Evolutionary conservation across 495 filamentous ascomycete species (phyloP).

Genomic region (Podospora bellae-mahoneyi): DNA sequence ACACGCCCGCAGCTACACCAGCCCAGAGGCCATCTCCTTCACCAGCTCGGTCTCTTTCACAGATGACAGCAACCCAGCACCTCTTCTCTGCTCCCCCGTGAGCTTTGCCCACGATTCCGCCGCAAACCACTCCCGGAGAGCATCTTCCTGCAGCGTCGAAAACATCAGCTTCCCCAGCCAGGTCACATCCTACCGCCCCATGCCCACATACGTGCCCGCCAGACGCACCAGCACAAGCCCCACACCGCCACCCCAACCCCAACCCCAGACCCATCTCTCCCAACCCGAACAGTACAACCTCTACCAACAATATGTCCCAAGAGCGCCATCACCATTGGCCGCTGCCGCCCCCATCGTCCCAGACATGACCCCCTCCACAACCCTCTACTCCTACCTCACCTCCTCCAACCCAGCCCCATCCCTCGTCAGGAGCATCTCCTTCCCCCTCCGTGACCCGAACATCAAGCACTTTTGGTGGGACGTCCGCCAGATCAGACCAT

Average conservation of each 20-base stretch:
- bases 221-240: conserved; percentile 34
- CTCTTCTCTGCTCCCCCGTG: conserved; percentile 63
- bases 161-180: conserved; percentile 61
- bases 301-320: conserved; percentile 42
- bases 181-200: conserved; percentile 57
- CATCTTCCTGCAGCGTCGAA: conserved; percentile 68
- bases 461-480: conserved; percentile 94
- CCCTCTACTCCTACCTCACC: conserved; percentile 73
- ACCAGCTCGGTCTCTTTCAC: conserved; percentile 45
- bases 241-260: conserved; percentile 29
- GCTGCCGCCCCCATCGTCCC: conserved; percentile 38
- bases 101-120: conserved; percentile 52
- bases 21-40: conserved; percentile 55
- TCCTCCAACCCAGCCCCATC: conserved; percentile 73
- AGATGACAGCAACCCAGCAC: conserved; percentile 35
- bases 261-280: conserved; percentile 32
- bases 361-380: conserved; percentile 57
- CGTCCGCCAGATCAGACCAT: conserved; percentile 77
- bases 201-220: conserved; percentile 62
- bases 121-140: conserved; percentile 55
- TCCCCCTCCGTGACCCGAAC: conserved; percentile 62
- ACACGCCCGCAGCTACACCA: conserved; percentile 64
- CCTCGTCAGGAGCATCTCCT: conserved; percentile 75
- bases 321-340: conserved; percentile 50
- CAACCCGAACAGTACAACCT: conserved; percentile 41